These are phyloP conservation scores for Scutellospora calospora DNA, from an alignment of 371 early-diverging fungal genomes.

Conservation along the genomic window DNA sequence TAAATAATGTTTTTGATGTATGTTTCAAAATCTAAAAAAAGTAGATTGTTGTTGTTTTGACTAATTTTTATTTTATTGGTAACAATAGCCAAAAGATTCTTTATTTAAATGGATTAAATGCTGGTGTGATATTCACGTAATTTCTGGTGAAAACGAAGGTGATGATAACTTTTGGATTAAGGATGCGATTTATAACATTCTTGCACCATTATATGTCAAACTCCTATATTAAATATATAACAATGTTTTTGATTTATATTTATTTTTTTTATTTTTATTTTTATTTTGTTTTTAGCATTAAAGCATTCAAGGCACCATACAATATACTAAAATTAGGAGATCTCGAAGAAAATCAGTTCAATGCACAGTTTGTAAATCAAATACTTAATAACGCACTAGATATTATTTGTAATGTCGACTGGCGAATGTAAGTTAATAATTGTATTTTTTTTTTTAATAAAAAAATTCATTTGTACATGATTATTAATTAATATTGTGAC, in stretches of 20 bases:
- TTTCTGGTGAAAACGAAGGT: conserved; percentile 2
- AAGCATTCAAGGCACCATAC: conserved; percentile 23
- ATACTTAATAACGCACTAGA: conserved; percentile 19
- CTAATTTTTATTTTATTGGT: conserved; percentile 20
- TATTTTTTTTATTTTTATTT: too few relatives aligned
- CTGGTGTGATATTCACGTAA: conserved; percentile 7
- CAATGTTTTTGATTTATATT: neutral
- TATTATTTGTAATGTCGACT: conserved; percentile 1
- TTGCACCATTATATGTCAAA: conserved; percentile 21
- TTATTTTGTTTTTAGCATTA: conserved; percentile 4
- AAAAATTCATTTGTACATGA: neutral
- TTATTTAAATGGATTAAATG: conserved; percentile 24
- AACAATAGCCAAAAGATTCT: conserved; percentile 19
- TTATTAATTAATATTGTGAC: conserved; percentile 16
- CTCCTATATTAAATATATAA: neutral
- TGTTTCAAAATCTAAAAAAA: conserved; percentile 1
- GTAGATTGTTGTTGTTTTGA: neutral
- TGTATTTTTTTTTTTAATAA: neutral
- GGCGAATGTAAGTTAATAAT: conserved; percentile 38
- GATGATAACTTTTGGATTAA: neutral
- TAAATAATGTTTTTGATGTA: conserved; percentile 21
- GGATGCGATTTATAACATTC: conserved; percentile 18
- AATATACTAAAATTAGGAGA: conserved; percentile 31
- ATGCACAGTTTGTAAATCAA: conserved; percentile 24
- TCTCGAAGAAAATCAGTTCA: conserved; percentile 30